Evolutionary conservation across 129 eudicot species (phyloP).

Genomic region (Daucus carota): DH1_v3.0 NC_030389.2:798001-798500

Average conservation of each 20-base stretch:
- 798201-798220: not conserved
- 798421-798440: constrained; percentile 69
- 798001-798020: no score
- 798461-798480: constrained; percentile 79
- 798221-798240: not conserved
- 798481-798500: constrained; percentile 47
- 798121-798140: no score
- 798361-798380: constrained; percentile 56
- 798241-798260: not conserved
- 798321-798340: constrained; percentile 62
- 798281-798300: not conserved
- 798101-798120: no score
- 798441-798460: constrained; percentile 90
- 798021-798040: no score
- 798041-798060: no score
- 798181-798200: not conserved
- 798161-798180: no score
- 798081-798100: no score
- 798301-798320: constrained; percentile 60
- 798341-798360: constrained; percentile 74
- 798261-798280: not conserved
- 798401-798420: constrained; percentile 70
- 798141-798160: no score
- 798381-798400: constrained; percentile 64
- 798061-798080: no score